Evolutionary conservation across 148 eudicot genomes (phyloP), one percentile per base, ranked within the genome.

Genomic region (Persicaria maculosa): DNA sequence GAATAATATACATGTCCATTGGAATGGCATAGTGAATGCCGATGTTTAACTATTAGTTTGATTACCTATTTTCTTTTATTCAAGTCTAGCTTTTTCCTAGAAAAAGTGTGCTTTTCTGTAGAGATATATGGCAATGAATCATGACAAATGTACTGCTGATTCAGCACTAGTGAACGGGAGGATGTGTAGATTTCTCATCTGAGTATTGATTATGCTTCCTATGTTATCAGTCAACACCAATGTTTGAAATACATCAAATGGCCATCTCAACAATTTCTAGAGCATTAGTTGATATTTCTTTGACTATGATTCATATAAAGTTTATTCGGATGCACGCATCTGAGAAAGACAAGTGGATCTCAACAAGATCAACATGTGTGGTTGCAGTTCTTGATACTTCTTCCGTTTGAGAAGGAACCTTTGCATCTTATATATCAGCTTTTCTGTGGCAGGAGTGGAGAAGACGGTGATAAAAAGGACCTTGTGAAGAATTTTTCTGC

Each of bases 401-500:
- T 31, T 31, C 1, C 40, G 40, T 31, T 31, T 31, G 40, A 31
- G 3, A 31, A 31, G 40, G 40, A 31, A 31, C 17, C 16, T 58
- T 5, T 22, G 57, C 17, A 54, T 17, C 17, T 62, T 48, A 44
- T 54, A n/a, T 76, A 9, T 53, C 58, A 47, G 55, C 50, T 57
- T 72, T 61, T 9, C 70, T 73, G 19, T 40, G 70, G 57, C 80
- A 91, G 98, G 82, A 93, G 83, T 46, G 88, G 86, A 80, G 91
- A 79, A 68, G 98, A 92, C 73, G 80, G 81, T 53, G 98, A 95
- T 82, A 83, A 87, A 74, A 84, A 83, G 72, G 98, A 92, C 76
- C 79, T 95, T 82, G 84, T 88, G 25, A 81, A 80, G 84, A 86
- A 96, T 44, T 92, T 95, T 79, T 83, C 96, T 73, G 89, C 88